Evolutionary conservation across 139 green algal species (phyloP).

Genomic region (Limnomonas spitsbergensis): DNA sequence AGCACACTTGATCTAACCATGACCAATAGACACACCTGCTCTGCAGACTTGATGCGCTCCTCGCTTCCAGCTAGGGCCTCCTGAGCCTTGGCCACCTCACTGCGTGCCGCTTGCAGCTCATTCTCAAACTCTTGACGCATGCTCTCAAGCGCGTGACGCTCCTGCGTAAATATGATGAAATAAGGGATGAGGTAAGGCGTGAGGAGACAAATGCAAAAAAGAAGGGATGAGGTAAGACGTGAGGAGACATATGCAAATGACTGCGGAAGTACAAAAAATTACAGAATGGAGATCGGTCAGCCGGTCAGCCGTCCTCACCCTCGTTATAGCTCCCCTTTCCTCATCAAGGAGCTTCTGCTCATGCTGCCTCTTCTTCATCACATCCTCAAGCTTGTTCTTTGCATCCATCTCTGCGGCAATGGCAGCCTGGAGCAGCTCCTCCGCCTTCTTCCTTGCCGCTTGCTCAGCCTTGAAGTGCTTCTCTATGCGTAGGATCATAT

Average conservation of each 20-base stretch:
- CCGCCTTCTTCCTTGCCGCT: constrained; percentile 50
- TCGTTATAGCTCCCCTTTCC: constrained; percentile 40
- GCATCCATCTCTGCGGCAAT: constrained; percentile 45
- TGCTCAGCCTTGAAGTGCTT: constrained; percentile 75
- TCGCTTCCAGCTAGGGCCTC: constrained; percentile 56
- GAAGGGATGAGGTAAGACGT: not conserved
- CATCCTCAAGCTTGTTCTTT: constrained; percentile 49
- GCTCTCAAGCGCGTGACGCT: constrained; percentile 56
- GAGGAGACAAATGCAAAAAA: not conserved
- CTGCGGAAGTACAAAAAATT: not conserved
- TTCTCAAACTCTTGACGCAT: constrained; percentile 67
- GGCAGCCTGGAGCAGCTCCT: constrained; percentile 50
- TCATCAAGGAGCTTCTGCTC: constrained; percentile 41
- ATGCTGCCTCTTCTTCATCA: constrained; percentile 32
- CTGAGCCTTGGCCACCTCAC: constrained; percentile 62
- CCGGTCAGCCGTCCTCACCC: constrained; percentile 32
- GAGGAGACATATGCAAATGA: not conserved
- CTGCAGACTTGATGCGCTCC: constrained; percentile 50
- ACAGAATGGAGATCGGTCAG: no score
- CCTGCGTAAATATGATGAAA: constrained; percentile 25
- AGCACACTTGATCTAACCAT: not conserved
- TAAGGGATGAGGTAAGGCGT: not conserved
- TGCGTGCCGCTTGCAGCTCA: constrained; percentile 57
- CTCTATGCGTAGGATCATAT: constrained; percentile 83
- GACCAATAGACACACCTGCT: constrained; percentile 34